These are phyloP conservation scores for Colletotrichum sp. DNA, from an alignment of 2,329 filamentous ascomycete species.

Conservation along the genomic window DNA sequence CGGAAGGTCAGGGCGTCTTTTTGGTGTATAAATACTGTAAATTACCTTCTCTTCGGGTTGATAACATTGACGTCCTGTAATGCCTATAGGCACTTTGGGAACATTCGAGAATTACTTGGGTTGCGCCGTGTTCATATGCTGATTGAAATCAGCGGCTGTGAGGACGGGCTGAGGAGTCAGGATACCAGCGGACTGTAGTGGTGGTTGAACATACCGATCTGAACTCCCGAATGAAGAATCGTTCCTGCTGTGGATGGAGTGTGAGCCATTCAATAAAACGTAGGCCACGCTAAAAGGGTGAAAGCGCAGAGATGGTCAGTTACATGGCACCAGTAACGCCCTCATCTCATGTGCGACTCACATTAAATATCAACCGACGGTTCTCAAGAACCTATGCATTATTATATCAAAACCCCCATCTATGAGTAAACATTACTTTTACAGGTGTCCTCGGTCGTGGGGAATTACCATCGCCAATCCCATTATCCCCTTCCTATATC, in stretches of 20 bases:
- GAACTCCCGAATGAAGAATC: not conserved
- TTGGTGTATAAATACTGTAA: conserved; percentile 17
- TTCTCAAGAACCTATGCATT: not conserved
- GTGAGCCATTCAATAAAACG: not conserved
- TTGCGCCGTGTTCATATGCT: not conserved
- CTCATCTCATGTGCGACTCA: not conserved
- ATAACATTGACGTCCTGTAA: conserved; percentile 6
- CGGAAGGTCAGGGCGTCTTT: not conserved
- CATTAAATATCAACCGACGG: not conserved
- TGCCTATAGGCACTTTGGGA: not conserved
- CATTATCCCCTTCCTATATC: not conserved
- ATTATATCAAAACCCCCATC: not conserved
- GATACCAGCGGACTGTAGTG: not conserved
- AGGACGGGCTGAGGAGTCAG: not conserved
- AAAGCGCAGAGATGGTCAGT: not conserved
- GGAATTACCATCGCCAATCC: not conserved
- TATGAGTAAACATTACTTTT: conserved; percentile 14
- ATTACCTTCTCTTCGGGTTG: conserved; percentile 11
- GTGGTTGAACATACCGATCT: not conserved
- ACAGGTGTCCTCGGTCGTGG: not conserved
- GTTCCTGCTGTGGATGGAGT: not conserved
- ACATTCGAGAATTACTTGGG: not conserved
- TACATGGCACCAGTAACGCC: not conserved
- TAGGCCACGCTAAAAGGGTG: not conserved
- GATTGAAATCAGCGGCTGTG: not conserved